Evolutionary conservation across 352 stramenopile species (phyloP).

Genomic region (Globisporangium middletonii): DNA sequence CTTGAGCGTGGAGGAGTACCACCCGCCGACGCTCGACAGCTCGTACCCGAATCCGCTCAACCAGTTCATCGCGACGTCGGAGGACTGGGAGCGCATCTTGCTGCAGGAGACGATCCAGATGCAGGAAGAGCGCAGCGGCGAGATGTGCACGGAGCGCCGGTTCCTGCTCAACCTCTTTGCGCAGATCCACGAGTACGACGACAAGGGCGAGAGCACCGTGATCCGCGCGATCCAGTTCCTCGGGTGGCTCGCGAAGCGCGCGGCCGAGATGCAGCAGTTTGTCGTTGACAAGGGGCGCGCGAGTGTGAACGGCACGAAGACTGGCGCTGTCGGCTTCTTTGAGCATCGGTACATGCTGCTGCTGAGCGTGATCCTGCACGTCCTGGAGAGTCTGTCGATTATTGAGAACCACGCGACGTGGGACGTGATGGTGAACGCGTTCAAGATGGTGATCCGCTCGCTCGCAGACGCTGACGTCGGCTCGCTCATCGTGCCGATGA

Average conservation of each 20-base stretch:
- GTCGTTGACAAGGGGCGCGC: slow-evolving; percentile 19
- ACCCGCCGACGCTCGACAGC: slow-evolving; percentile 41
- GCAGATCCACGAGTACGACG: slow-evolving; percentile 81
- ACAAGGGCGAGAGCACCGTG: slow-evolving; percentile 84
- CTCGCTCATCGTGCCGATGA: slow-evolving; percentile 68
- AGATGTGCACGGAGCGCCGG: slow-evolving; percentile 74
- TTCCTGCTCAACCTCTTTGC: slow-evolving; percentile 83
- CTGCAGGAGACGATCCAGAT: slow-evolving; percentile 51
- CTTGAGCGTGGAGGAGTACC: slow-evolving; percentile 63
- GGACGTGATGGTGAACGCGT: slow-evolving; percentile 84
- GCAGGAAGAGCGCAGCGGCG: slow-evolving; percentile 51
- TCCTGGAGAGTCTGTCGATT: slow-evolving; percentile 83
- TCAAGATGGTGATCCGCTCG: slow-evolving; percentile 63
- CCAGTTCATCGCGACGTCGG: slow-evolving; percentile 36
- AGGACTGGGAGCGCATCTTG: slow-evolving; percentile 46
- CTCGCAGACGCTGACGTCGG: slow-evolving; percentile 57
- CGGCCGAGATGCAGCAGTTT: slow-evolving; percentile 57
- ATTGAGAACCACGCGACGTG: slow-evolving; percentile 88
- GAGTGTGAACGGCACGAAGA: slow-evolving; percentile 11
- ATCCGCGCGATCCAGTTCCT: slow-evolving; percentile 82
- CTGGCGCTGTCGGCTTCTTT: slow-evolving; percentile 15
- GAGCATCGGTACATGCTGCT: slow-evolving; percentile 60
- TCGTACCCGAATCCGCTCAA: slow-evolving; percentile 50
- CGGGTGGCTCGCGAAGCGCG: slow-evolving; percentile 67
- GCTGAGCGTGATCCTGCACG: slow-evolving; percentile 68